Evolutionary conservation across 2,329 filamentous ascomycete genomes (phyloP).

Genomic region (Hymenoscyphus albidus): DNA sequence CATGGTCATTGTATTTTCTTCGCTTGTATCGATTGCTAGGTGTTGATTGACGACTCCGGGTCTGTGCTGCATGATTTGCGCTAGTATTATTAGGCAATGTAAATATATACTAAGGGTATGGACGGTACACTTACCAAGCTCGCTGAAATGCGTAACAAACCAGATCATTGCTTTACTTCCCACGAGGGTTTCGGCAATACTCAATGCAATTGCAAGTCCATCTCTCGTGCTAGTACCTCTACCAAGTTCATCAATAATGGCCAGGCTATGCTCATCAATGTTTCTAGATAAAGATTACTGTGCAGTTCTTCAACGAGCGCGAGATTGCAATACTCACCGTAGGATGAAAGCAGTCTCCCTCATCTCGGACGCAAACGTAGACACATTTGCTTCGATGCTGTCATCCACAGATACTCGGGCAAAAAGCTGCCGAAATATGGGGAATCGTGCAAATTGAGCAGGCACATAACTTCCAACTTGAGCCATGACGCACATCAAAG

Average conservation of each 20-base stretch:
- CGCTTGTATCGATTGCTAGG: conserved; percentile 64
- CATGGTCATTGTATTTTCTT: conserved; percentile 69
- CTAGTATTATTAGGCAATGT: conserved; percentile 35
- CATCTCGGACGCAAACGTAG: conserved; percentile 94
- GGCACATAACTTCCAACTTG: conserved; percentile 91
- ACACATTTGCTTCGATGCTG: conserved; percentile 83
- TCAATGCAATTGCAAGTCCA: conserved; percentile 82
- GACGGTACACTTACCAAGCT: conserved; percentile 51
- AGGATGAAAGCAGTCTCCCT: conserved; percentile 92
- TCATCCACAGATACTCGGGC: conserved; percentile 84
- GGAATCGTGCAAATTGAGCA: conserved; percentile 75
- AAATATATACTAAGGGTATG: neutral
- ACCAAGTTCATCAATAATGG: conserved; percentile 88
- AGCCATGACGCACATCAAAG: conserved; percentile 85
- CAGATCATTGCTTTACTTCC: conserved; percentile 76
- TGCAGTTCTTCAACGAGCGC: neutral
- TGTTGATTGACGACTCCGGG: conserved; percentile 81
- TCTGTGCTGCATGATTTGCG: conserved; percentile 68
- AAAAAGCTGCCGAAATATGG: conserved; percentile 79
- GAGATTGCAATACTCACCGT: conserved; percentile 38
- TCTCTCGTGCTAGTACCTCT: conserved; percentile 86
- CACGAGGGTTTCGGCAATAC: conserved; percentile 83
- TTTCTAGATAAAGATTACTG: conserved; percentile 47
- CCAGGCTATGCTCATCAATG: conserved; percentile 70
- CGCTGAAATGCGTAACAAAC: conserved; percentile 91